These are phyloP conservation scores for Synchytrium microbalum DNA, from an alignment of 371 early-diverging fungal species.

Conservation along the genomic window DNA sequence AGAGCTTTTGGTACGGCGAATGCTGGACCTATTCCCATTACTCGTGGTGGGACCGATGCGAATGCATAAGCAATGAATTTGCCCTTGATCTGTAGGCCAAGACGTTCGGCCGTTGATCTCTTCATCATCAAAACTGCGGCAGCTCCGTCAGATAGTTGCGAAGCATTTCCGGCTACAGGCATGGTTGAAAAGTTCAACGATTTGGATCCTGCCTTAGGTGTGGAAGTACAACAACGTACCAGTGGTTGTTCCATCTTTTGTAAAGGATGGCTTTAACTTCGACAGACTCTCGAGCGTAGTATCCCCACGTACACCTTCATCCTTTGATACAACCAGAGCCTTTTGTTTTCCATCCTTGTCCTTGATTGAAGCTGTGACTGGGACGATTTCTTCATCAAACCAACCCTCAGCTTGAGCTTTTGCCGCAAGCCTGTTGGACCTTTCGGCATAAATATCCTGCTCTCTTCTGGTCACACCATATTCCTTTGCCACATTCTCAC, in stretches of 20 bases:
- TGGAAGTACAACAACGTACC: too few species aligned
- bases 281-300: constrained; percentile 36
- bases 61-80: constrained; percentile 65
- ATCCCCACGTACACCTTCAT: constrained; percentile 12
- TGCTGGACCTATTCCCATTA: constrained; percentile 88
- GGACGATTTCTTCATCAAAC: constrained; percentile 82
- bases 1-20: constrained; percentile 90
- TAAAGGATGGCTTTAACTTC: constrained; percentile 59
- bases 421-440: constrained; percentile 73
- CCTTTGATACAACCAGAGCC: constrained; percentile 16
- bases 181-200: too few species aligned
- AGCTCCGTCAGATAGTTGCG: constrained; percentile 91
- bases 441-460: constrained; percentile 84
- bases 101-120: constrained; percentile 58
- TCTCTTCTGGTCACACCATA: constrained; percentile 70
- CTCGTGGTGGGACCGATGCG: constrained; percentile 67
- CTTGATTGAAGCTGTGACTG: constrained; percentile 71
- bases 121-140: constrained; percentile 84
- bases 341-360: constrained; percentile 82
- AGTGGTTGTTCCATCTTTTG: constrained; percentile 75
- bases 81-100: constrained; percentile 76
- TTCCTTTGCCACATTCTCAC: constrained; percentile 91
- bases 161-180: constrained; percentile 93
- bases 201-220: too few species aligned
- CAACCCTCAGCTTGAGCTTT: constrained; percentile 81